Evolutionary conservation across 768 basidiomycete species (phyloP), one percentile per base, ranked within the genome.

Genomic region (Russula emetica): DNA sequence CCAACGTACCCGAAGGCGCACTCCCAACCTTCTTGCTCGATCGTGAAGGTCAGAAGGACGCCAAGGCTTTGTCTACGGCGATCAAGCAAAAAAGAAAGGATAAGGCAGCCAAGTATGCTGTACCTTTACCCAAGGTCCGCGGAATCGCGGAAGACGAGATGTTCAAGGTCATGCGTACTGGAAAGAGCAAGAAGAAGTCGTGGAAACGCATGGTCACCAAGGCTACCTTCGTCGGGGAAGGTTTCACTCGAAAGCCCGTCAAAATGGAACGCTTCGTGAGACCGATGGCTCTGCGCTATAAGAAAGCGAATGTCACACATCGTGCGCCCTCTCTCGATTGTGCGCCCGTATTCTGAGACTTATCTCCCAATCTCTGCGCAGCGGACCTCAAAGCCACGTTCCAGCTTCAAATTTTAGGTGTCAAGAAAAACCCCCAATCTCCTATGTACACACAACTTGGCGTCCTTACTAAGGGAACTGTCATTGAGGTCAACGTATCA

Each of bases 161-260:
- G 90, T 99, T 99, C 82, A 98, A 95, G 80, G 97, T 99, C 34
- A 80, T 99, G 82, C 92, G 94, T 80, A 94, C 96, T 1, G 97
- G 97, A 60, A 98, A 98, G 80, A 90, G 83, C 73, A 97, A 94
- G 78, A 86, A 84, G 72, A 99, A 98, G 77, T 83, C 90, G 20
- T 99, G 97, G 97, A 99, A 99, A 79, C 85, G 94, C 69, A 98
- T 98, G 94, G 92, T 99, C 65, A 97, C 94, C 61, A 99, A 99
- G 77, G 97, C 97, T 36, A 99, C 97, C 10, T 99, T 98, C 71
- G 97, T 99, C 36, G 96, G 96, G 5, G 94, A 98, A 74, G 89
- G 92, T 20, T 99, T 98, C 75, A 99, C 97, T 18, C 82, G 97
- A 66, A 98, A 98, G 75, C 97, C 97, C 1, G 95, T 98, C 64